Evolutionary conservation across 768 basidiomycete species (phyloP).

Genomic region (Rossbeevera mucosa): DNA sequence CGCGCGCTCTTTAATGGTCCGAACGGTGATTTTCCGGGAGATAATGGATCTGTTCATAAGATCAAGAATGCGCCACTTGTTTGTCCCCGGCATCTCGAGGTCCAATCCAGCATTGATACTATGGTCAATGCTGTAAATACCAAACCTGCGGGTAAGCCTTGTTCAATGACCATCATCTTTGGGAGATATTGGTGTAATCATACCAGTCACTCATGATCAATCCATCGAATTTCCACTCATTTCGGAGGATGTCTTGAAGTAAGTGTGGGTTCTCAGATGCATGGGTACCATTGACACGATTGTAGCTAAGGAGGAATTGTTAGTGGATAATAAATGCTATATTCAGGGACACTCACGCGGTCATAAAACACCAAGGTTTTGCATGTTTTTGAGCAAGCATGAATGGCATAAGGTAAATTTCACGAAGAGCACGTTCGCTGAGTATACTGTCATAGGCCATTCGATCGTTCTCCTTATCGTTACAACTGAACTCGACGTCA

Average conservation of each 20-base stretch:
- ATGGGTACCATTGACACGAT: constrained; percentile 74
- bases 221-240: constrained; percentile 74
- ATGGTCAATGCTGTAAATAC: constrained; percentile 60
- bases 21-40: constrained; percentile 60
- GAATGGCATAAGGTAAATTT: constrained; percentile 60
- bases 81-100: constrained; percentile 74
- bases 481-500: constrained; percentile 40
- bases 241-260: constrained; percentile 56
- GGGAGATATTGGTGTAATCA: neutral
- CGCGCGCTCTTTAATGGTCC: constrained; percentile 64
- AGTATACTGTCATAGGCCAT: constrained; percentile 54
- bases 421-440: constrained; percentile 49
- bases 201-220: constrained; percentile 83
- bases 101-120: constrained; percentile 73
- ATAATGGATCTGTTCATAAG: constrained; percentile 56
- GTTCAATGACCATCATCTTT: neutral
- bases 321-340: neutral
- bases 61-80: constrained; percentile 73
- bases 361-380: constrained; percentile 58
- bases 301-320: constrained; percentile 42
- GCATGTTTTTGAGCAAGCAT: constrained; percentile 51
- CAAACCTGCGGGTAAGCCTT: constrained; percentile 48
- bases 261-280: constrained; percentile 60
- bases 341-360: constrained; percentile 42
- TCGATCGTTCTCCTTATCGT: constrained; percentile 80